Evolutionary conservation across 2,329 filamentous ascomycete genomes (phyloP), one percentile per base, ranked within the genome.

Genomic region (Sporothrix mexicana): DNA sequence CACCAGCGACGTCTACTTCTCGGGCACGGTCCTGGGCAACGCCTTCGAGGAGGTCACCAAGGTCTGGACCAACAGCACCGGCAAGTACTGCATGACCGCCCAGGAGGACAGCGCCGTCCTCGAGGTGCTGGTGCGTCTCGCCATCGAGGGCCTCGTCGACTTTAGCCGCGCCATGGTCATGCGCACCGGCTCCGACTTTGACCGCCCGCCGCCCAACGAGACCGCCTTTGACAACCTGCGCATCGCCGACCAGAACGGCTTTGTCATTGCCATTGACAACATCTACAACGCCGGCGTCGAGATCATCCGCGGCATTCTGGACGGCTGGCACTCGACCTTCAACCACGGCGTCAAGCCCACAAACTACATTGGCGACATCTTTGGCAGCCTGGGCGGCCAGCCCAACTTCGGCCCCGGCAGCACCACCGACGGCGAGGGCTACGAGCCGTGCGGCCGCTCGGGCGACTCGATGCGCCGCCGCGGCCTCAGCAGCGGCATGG

Each of bases 101-200:
- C 91, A 93, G 79, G 92, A 93, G 80, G 91, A 93, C 78, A 92
- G 90, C 77, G 91, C 91, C 0, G 87, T 87, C 0, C 85, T 93
- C 0, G 90, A 91, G 76, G 90, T 87, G 5, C 82, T 93, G 41
- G 80, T 92, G 23, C 86, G 91, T 13, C 86, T 86, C 1, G 87
- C 89, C 0, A 80, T 87, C 25, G 83, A 84, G 75, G 85, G 87
- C 2, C 77, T 88, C 4, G 86, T 90, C 3, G 92, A 93, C 79
- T 93, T 92, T 79, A 80, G 83, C 5, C 86, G 92, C 2, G 85
- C 92, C 74, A 90, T 93, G 71, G 80, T 93, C 73, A 88, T 93
- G 85, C 86, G 92, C 41, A 89, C 90, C 0, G 85, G 86, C 0
- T 91, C 89, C 10, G 88, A 93, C 81, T 93, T 93, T 78, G 92